phyloP scores from a whole-genome alignment of 495 filamentous ascomycete genomes.

The Cairneyella variabilis region DNA sequence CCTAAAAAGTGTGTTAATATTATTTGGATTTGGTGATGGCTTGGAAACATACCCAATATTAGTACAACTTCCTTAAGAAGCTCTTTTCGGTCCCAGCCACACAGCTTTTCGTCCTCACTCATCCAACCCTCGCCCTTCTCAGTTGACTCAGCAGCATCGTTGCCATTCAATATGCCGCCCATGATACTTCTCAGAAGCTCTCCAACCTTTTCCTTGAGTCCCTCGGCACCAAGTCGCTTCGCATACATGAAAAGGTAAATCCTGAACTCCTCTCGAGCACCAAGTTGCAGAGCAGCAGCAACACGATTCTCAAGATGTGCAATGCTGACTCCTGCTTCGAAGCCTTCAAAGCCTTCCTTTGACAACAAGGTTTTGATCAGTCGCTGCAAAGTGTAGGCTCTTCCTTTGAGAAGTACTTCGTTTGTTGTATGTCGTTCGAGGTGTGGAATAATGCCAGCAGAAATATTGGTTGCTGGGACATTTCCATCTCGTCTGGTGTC shows the following conservation, averaged over 20 bases:
- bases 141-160: conserved; percentile 36
- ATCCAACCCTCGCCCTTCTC: conserved; percentile 49
- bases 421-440: conserved; percentile 92
- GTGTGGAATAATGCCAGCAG: conserved; percentile 86
- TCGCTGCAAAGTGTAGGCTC: conserved; percentile 83
- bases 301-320: conserved; percentile 95
- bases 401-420: conserved; percentile 85
- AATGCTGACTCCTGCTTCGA: conserved; percentile 87
- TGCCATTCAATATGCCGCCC: conserved; percentile 61
- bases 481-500: conserved; percentile 43
- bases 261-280: conserved; percentile 84
- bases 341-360: conserved; percentile 84
- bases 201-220: conserved; percentile 80
- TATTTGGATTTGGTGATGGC: background rate
- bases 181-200: conserved; percentile 79
- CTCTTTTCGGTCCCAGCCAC: conserved; percentile 84
- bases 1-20: conserved; percentile 47
- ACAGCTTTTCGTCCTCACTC: conserved; percentile 62
- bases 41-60: conserved; percentile 71
- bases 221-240: conserved; percentile 89
- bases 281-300: conserved; percentile 80
- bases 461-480: conserved; percentile 60
- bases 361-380: conserved; percentile 82
- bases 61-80: conserved; percentile 85
- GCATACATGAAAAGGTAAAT: conserved; percentile 94